A percentile compares a stretch with the other conserved stretches of the same genome.
Conservation (phyloP, 1,284 basidiomycete genomes). For the Mycena sp. region DNA sequence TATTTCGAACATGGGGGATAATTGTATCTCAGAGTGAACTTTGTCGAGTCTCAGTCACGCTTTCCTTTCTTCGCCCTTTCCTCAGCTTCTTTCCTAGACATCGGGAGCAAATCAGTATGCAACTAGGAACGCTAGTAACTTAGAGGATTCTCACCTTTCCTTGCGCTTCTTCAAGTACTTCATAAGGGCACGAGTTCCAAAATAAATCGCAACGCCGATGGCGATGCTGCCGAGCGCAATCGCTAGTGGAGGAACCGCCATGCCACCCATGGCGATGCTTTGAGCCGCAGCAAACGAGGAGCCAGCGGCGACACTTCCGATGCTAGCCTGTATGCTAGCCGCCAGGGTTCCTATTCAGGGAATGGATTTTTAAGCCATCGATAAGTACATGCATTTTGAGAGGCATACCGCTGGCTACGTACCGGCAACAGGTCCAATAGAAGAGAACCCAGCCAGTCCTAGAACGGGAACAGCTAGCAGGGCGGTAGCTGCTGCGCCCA, state of each 20-base stretch:
- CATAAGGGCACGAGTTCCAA: not conserved
- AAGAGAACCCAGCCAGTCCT: not conserved
- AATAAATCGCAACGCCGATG: not conserved
- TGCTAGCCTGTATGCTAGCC: conserved; percentile 10
- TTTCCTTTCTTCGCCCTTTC: not conserved
- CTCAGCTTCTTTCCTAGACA: not conserved
- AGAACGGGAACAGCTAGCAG: not conserved
- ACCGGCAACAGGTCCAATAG: not conserved
- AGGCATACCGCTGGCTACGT: not conserved
- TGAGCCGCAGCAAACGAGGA: conserved; percentile 19
- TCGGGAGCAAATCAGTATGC: not conserved
- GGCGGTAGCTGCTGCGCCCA: not conserved
- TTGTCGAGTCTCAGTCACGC: not conserved
- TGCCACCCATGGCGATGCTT: conserved; percentile 23
- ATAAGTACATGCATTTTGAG: not conserved
- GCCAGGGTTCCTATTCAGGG: conserved; percentile 3
- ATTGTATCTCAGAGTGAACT: not conserved
- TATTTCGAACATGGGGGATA: too few species aligned
- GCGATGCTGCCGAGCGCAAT: not conserved
- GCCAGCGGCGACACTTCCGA: conserved; percentile 13
- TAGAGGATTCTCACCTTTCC: not conserved
- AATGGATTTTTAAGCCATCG: not conserved
- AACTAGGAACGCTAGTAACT: not conserved
- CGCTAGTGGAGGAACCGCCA: not conserved
- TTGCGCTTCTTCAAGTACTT: not conserved